A percentile compares a stretch with the other conserved stretches of the same genome.
Evolutionary conservation across 2,329 filamentous ascomycete genomes (phyloP).

Genomic region (Aspergillaceae sp.): DNA sequence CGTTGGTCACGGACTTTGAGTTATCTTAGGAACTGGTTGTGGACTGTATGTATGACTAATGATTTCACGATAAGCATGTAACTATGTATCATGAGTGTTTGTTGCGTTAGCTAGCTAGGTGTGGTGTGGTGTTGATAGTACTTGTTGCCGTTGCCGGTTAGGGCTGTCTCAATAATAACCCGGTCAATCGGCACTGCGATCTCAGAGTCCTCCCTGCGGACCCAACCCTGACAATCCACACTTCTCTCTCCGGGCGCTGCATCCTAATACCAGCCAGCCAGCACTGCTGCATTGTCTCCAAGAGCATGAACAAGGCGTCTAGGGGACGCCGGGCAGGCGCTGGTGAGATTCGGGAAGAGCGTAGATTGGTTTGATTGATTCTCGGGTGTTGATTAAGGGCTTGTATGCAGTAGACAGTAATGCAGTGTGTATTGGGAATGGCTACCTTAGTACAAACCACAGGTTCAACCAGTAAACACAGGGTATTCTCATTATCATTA

Average conservation of each 20-base stretch:
- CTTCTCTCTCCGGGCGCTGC: not conserved
- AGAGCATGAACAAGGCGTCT: no score
- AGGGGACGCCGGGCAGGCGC: no score
- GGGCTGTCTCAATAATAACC: slow-evolving; percentile 6
- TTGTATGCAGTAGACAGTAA: slow-evolving; percentile 13
- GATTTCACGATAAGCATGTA: slow-evolving; percentile 32
- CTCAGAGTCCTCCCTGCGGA: slow-evolving; percentile 1
- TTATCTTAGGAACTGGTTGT: no score
- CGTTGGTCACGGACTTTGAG: no score
- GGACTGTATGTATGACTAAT: slow-evolving; percentile 25
- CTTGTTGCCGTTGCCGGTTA: no score
- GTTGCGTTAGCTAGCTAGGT: no score
- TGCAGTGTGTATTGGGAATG: slow-evolving; percentile 17
- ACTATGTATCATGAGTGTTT: slow-evolving; percentile 18
- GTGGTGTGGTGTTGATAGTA: no score
- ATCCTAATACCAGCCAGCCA: not conserved
- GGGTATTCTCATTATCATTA: no score
- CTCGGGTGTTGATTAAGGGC: slow-evolving; percentile 12
- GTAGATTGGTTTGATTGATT: slow-evolving; percentile 9
- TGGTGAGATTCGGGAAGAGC: no score
- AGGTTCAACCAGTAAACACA: no score
- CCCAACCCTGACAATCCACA: not conserved
- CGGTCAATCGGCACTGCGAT: slow-evolving; percentile 8
- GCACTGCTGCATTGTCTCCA: no score
- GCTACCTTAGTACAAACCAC: not conserved